phyloP scores from a whole-genome alignment of 1,284 basidiomycete species.

The Puccinia triticina region DNA sequence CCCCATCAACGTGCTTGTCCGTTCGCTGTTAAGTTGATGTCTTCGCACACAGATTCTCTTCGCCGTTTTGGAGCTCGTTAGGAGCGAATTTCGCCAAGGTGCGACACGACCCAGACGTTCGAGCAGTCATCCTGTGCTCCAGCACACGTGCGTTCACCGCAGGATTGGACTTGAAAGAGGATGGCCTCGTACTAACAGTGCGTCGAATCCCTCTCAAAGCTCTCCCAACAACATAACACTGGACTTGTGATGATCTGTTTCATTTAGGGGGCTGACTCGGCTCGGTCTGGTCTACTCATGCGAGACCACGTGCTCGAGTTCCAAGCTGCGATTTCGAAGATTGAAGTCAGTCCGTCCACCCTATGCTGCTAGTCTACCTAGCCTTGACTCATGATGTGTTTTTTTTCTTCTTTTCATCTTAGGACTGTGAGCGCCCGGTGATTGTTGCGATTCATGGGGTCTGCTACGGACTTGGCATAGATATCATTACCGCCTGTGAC shows the following conservation, averaged over 20 bases:
- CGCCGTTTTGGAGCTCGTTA: slow-evolving; percentile 56
- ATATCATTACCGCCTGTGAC: slow-evolving; percentile 80
- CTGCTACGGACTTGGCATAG: slow-evolving; percentile 72
- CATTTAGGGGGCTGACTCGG: slow-evolving; percentile 55
- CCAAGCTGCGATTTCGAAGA: slow-evolving; percentile 56
- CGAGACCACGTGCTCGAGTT: slow-evolving; percentile 58
- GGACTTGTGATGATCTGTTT: not conserved
- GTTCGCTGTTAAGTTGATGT: not conserved
- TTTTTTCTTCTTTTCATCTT: no score
- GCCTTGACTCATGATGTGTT: no score
- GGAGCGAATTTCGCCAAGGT: slow-evolving; percentile 56
- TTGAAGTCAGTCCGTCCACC: slow-evolving; percentile 35
- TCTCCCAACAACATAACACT: not conserved
- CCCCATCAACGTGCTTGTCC: not conserved
- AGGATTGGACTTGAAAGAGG: slow-evolving; percentile 57
- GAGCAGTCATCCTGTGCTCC: slow-evolving; percentile 57
- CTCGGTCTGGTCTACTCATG: slow-evolving; percentile 56
- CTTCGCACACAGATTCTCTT: slow-evolving; percentile 28
- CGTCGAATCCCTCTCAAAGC: not conserved
- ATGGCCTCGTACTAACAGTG: slow-evolving; percentile 21
- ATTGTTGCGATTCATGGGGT: slow-evolving; percentile 80
- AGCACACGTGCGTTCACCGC: slow-evolving; percentile 59
- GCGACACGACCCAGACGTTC: slow-evolving; percentile 56
- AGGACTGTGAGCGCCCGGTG: slow-evolving; percentile 78
- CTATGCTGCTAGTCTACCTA: not conserved